Evolutionary conservation across 768 basidiomycete species (phyloP).

Genomic region (Tylopilus intermedius): DNA sequence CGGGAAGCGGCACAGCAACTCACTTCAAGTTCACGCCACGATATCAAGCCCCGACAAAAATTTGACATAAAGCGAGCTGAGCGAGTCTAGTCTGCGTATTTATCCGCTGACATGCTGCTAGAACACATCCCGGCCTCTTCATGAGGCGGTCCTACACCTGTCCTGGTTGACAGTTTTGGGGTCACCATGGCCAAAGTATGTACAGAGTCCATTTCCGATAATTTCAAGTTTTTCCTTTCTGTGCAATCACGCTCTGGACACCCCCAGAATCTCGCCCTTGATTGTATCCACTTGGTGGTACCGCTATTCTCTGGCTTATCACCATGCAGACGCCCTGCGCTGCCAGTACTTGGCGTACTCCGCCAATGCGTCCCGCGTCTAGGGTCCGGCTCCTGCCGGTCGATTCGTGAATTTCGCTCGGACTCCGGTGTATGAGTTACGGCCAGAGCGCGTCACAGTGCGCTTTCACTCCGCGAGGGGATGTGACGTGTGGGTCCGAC

Average conservation of each 20-base stretch:
- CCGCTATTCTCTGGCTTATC: slow-evolving; percentile 7
- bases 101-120: slow-evolving; percentile 13
- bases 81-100: background rate
- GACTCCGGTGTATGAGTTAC: slow-evolving; percentile 3
- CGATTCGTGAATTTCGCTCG: slow-evolving; percentile 3
- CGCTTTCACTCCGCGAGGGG: slow-evolving; percentile 9
- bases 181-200: slow-evolving; percentile 8
- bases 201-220: slow-evolving; percentile 4
- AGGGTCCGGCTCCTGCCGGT: slow-evolving; percentile 15
- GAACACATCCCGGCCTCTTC: slow-evolving; percentile 7
- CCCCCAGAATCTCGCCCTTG: background rate
- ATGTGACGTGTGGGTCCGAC: slow-evolving; percentile 12
- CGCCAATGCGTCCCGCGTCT: slow-evolving; percentile 4
- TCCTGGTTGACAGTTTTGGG: slow-evolving; percentile 31
- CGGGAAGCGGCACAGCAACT: slow-evolving; percentile 6
- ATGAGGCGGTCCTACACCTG: slow-evolving; percentile 15
- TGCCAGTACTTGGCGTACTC: background rate
- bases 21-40: background rate
- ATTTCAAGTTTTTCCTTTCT: background rate
- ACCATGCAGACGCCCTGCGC: slow-evolving; percentile 4
- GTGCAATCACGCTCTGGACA: slow-evolving; percentile 7
- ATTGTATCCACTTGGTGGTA: background rate
- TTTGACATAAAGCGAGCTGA: slow-evolving; percentile 26
- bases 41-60: slow-evolving; percentile 9
- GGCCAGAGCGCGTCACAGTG: slow-evolving; percentile 16